Evolutionary conservation across 805 yeast species (phyloP), one percentile per base, ranked within the genome.

Genomic region (Komagataella populi): DNA sequence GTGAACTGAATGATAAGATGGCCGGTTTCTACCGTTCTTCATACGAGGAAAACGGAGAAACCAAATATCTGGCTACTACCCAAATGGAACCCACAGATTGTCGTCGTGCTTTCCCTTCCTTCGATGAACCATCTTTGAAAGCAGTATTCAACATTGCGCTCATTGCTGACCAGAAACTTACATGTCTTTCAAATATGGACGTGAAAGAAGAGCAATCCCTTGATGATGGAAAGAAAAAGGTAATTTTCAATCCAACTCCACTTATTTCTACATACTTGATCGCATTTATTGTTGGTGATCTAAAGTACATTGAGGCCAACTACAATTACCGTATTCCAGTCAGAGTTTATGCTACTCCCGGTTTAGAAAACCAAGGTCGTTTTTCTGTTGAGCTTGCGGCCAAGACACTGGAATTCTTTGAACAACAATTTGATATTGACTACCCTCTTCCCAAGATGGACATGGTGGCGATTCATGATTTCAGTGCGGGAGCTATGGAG

Each of bases 51-150:
- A 73, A 83, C 55, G 85, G 87, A 20, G 71, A 73, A 53, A 80
- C 80, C 45, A 82, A 81, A 60, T 82, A 83, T 64, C 73, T 85
- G 75, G 87, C 88, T 47, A 82, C 90, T 48, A 84, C 95, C 47
- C 95, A 86, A 67, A 82, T 86, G 79, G 95, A 86, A 69, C 82
- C 95, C 22, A 83, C 91, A 18, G 93, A 86, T 62, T 87, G 91
- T 58, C 80, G 95, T 60, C 76, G 88, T 60, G 93, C 93, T 7
- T 86, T 86, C 74, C 95, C 95, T 39, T 84, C 85, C 62, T 84
- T 82, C 60, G 95, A 86, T 66, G 93, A 85, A 64, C 95, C 95
- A 20, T 79, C 85, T 52, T 73, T 83, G 54, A 86, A 86, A 69
- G 87, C 93, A 22, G 72, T 80, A 49, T 86, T 83, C 60, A 83